Evolutionary conservation across 208 protist genomes (phyloP), one percentile per base, ranked within the genome.

Genomic region (Leishmania tarentolae): DNA sequence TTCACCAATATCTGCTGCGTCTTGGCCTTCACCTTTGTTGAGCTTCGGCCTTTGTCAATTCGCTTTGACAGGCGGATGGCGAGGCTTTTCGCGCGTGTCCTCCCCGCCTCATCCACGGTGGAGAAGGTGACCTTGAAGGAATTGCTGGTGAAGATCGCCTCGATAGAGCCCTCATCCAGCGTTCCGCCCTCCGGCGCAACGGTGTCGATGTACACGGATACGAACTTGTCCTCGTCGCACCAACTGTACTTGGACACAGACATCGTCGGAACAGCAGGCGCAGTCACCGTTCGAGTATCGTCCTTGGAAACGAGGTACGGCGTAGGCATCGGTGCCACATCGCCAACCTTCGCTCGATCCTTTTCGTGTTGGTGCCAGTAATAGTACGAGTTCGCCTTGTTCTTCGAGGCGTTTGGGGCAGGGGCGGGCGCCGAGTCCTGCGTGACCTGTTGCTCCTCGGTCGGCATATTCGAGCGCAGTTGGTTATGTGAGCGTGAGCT

Each of bases 281-380:
- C 52, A 24, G 78, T 15, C 15, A 82, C 50, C 7, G 76, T 79
- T 40, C 59, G 70, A 24, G 63, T 28, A 63, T 83, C 88, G 24
- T 80, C 70, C 81, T 89, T 83, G 15, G 80, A 90, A 37, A 97
- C 88, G n/a, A 97, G 78, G 17, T 90, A 76, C 13, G 91, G 94
- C 35, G 80, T 88, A 15, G 93, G 91, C 88, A 95, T 84, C 70
- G 94, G 91, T 28, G 94, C 94, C 3, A 96, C 93, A 79, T 97
- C 94, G 24, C 94, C 94, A 21, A 92, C 85, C 83, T 88, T 90
- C 8, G 93, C 93, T 2, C 94, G 88, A 61, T 95, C 90, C 85
- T 95, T 95, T 73, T 94, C 92, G 78, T 97, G 94, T 1, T 88
- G 85, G 82, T 97, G 94, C 92, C 92, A 97, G 76, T 97, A 97